Evolutionary conservation across 176 grass and related monocot genomes (phyloP), one percentile per base, ranked within the genome.

Genomic region (Thalia dealbata): DNA sequence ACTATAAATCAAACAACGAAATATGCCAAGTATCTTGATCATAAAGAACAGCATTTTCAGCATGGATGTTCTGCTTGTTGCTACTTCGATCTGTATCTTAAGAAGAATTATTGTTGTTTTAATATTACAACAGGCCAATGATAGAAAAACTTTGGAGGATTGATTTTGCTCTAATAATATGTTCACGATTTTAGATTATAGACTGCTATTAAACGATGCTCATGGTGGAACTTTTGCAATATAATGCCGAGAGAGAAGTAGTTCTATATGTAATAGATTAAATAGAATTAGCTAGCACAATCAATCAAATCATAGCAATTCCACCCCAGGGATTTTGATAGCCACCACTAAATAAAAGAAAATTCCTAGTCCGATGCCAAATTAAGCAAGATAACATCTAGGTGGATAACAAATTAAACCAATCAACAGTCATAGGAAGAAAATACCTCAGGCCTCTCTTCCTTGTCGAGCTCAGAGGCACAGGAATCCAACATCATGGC

Each of bases 401-500:
- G 30, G 18, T 15, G 22, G 41, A 12, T 14, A 69, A 22, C n/a
- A 69, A 22, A 44, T 43, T 35, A 44, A 69, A 43, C 66, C 60
- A 46, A 9, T 14, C 44, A 51, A 51, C 16, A 0, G 12, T 52
- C n/a, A 73, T 18, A 30, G 15, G 10, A 24, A 48, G n/a, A 67
- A 30, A 64, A 65, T 73, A 97, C 93, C 93, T 97, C 89, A 7
- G 89, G 93, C 52, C 89, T 81, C 81, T 92, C 93, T 80, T 97
- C 93, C 71, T 92, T 88, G 87, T 96, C 89, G 68, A 96, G 93
- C 82, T 96, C 93, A 54, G 84, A 72, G 52, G 93, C 89, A 51
- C 70, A 87, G 69, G 93, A 92, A 69, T 96, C 93, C 67, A 96
- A 89, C 93, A 96, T 96, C 93, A 96, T 97, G 56, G 93, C 89